Percentiles rank a stretch among this genome's conserved stretches.
Evolutionary conservation across 768 basidiomycete genomes (phyloP).

Genomic region (Russula earlei): DNA sequence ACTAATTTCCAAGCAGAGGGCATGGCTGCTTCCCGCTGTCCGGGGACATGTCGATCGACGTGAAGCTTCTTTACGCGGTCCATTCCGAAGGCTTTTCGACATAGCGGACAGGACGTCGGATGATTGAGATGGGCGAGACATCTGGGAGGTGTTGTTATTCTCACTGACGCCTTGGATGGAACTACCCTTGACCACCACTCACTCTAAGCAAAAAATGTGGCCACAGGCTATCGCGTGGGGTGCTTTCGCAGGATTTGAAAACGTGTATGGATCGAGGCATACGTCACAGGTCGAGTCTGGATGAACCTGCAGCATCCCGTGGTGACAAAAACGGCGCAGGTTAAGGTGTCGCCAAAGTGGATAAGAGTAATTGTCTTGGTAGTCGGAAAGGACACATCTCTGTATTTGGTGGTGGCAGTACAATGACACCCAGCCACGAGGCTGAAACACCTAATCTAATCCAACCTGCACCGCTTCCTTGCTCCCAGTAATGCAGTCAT

Average conservation of each 20-base stretch:
- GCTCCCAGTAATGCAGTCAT: background rate
- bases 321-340: background rate
- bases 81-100: conserved; percentile 50
- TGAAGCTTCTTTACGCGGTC: conserved; percentile 58
- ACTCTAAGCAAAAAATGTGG: conserved; percentile 66
- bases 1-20: conserved; percentile 6
- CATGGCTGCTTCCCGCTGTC: conserved; percentile 1
- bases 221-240: conserved; percentile 72
- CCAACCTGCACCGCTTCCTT: background rate
- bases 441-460: conserved; percentile 5
- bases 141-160: conserved; percentile 30
- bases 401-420: conserved; percentile 15
- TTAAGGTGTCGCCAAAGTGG: background rate
- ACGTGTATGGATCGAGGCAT: conserved; percentile 56
- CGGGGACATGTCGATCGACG: conserved; percentile 34
- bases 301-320: conserved; percentile 50
- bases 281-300: conserved; percentile 68
- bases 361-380: background rate
- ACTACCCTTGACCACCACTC: conserved; percentile 27
- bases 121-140: conserved; percentile 41
- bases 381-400: conserved; percentile 3
- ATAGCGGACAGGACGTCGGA: conserved; percentile 53
- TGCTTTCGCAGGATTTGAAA: conserved; percentile 38
- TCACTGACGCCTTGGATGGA: background rate
- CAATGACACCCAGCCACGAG: conserved; percentile 9